A percentile compares a stretch with the other conserved stretches of the same genome.
Conservation (phyloP, 2,329 filamentous ascomycete species). For the Camptophora hylomeconis region DNA sequence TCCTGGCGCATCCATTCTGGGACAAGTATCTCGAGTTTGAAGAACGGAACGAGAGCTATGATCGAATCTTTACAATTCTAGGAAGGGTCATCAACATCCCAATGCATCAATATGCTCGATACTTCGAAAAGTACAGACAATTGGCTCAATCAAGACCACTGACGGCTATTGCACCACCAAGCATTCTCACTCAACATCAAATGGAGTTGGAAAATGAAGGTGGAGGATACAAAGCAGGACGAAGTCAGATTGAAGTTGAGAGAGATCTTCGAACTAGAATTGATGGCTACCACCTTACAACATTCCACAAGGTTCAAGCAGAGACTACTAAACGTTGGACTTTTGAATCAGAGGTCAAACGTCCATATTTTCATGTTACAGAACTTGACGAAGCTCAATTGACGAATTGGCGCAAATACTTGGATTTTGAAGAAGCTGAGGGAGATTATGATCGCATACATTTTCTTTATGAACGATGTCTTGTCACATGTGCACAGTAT, state of each 20-base stretch:
- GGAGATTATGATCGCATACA: conserved; percentile 61
- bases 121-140: conserved; percentile 80
- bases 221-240: conserved; percentile 36
- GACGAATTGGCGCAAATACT: conserved; percentile 85
- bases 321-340: conserved; percentile 91
- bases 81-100: conserved; percentile 75
- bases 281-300: conserved; percentile 66
- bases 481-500: conserved; percentile 87
- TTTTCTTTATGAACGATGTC: conserved; percentile 84
- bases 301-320: conserved; percentile 67
- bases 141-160: conserved; percentile 62
- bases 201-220: conserved; percentile 59
- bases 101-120: conserved; percentile 89
- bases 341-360: conserved; percentile 87
- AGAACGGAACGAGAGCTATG: conserved; percentile 70
- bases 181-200: conserved; percentile 55
- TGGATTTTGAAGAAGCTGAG: conserved; percentile 87
- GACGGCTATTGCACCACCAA: conserved; percentile 55
- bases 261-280: conserved; percentile 68
- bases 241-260: conserved; percentile 67
- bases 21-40: conserved; percentile 98
- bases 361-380: conserved; percentile 92
- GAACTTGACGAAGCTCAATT: conserved; percentile 78
- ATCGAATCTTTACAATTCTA: conserved; percentile 75
- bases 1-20: conserved; percentile 92